Conservation (phyloP, 116 monocot genomes). For the Trichopus zeylanicus region DNA sequence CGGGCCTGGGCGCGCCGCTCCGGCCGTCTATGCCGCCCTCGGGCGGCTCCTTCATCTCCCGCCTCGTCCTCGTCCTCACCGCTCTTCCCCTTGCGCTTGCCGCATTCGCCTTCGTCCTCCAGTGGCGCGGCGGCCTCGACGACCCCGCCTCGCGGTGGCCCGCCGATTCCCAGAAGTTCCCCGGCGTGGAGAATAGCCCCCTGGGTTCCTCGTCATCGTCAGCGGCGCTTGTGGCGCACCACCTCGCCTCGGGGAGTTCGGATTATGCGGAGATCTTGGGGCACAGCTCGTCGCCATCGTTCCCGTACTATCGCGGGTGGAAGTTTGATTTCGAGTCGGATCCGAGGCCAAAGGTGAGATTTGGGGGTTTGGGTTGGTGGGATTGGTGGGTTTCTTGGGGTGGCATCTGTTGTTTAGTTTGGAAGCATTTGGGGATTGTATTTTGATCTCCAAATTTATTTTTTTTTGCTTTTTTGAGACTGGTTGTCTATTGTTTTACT, state of each 20-base stretch:
- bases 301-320: constrained; percentile 60
- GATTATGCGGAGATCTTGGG: constrained; percentile 64
- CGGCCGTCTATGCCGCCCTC: constrained; percentile 11
- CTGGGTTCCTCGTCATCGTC: constrained; percentile 23
- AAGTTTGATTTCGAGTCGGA: constrained; percentile 37
- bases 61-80: constrained; percentile 62
- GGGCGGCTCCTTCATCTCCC: constrained; percentile 20
- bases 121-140: constrained; percentile 86
- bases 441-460: too few species aligned
- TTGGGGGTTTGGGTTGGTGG: neutral
- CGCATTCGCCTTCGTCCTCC: constrained; percentile 71
- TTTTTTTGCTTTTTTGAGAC: too few species aligned
- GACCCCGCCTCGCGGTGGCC: constrained; percentile 53
- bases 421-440: neutral
- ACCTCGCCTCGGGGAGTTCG: constrained; percentile 8
- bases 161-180: constrained; percentile 35
- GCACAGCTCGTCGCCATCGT: constrained; percentile 35
- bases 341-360: constrained; percentile 57
- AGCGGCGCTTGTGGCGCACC: neutral
- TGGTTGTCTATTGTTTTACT: too few species aligned
- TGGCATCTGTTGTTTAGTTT: neutral
- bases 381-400: neutral
- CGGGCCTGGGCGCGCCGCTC: constrained; percentile 25
- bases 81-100: constrained; percentile 62
- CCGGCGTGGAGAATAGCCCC: constrained; percentile 59